Percentiles rank a stretch among this genome's conserved stretches.
Evolutionary conservation across 2,329 filamentous ascomycete genomes (phyloP).

Genomic region (Epichloe amarillans): DNA sequence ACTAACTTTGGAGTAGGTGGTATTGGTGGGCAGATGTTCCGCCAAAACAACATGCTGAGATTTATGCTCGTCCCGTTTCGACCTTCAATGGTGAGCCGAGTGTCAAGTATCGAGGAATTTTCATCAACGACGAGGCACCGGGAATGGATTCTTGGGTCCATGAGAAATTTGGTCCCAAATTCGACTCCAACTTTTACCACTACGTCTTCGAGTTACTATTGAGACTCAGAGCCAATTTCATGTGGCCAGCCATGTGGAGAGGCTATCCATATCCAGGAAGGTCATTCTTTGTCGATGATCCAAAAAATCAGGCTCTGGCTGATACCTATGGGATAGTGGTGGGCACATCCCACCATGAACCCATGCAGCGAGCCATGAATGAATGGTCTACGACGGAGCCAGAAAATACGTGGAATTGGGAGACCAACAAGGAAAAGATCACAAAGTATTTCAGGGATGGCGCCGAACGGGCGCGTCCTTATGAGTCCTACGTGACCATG

Average conservation of each 20-base stretch:
- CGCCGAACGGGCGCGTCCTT: slow-evolving; percentile 36
- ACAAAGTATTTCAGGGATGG: slow-evolving; percentile 44
- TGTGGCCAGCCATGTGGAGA: slow-evolving; percentile 57
- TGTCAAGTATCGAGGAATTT: slow-evolving; percentile 47
- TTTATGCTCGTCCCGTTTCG: slow-evolving; percentile 30
- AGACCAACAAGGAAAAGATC: slow-evolving; percentile 40
- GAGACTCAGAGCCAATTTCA: slow-evolving; percentile 45
- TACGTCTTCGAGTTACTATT: slow-evolving; percentile 51
- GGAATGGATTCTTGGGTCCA: slow-evolving; percentile 42
- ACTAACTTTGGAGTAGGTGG: slow-evolving; percentile 24
- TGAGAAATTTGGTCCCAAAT: slow-evolving; percentile 32
- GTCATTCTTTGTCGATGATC: slow-evolving; percentile 50
- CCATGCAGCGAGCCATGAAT: slow-evolving; percentile 46
- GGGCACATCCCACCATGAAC: slow-evolving; percentile 52
- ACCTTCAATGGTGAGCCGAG: slow-evolving; percentile 32
- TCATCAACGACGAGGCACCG: slow-evolving; percentile 41
- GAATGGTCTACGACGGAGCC: slow-evolving; percentile 26
- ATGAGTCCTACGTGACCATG: slow-evolving; percentile 45
- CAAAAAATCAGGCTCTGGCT: slow-evolving; percentile 42
- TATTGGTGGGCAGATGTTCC: slow-evolving; percentile 48
- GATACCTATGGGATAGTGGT: slow-evolving; percentile 52
- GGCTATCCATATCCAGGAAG: slow-evolving; percentile 31
- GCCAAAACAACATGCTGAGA: slow-evolving; percentile 27
- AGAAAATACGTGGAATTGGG: slow-evolving; percentile 46
- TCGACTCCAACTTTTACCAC: slow-evolving; percentile 43